Evolutionary conservation across 1,284 basidiomycete species (phyloP), one percentile per base, ranked within the genome.

Genomic region (Athelia psychrophila): DNA sequence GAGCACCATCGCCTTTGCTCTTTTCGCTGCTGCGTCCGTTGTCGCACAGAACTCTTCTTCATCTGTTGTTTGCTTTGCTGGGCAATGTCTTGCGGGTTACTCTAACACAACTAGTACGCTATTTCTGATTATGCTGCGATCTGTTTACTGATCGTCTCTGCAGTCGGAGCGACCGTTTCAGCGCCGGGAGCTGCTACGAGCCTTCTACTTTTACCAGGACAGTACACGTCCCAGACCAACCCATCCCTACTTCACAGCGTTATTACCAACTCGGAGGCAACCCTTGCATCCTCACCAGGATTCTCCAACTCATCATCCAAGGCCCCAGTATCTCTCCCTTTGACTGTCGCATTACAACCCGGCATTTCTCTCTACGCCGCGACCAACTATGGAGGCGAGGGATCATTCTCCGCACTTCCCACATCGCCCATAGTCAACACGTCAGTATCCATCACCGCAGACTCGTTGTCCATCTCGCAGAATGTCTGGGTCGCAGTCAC

Each of bases 71-170:
- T 90, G 87, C 76, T 72, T 88, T 86, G 84, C 87, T 66, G 88
- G 87, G 58, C 87, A 90, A 86, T 90, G 87, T 73, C 70, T 89
- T 54, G 77, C 89, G 67, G 87, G 87, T 54, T 79, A 72, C 68
- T 80, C 85, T 25, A 88, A 89, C 61, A 80, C 75, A 19, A 85
- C 86, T 48, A 75, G 87, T 89, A 63, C 58, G 82, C n/a, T 22
- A 30, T 36, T 52, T 15, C 32, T 51, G 16, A 53, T 27, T 44
- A 38, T 19, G 23, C 40, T 16, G 33, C 18, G 8, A 25, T 22
- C 8, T 32, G 45, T 20, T 44, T 61, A 55, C 13, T 30, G 27
- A 71, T 5, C 20, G 55, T 23, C 36, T 36, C 33, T 45, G 18
- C 54, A 90, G 88, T 90, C 58, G 88, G 88, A 56, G 77, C 78